A percentile compares a stretch with the other conserved stretches of the same genome.
These are phyloP conservation scores for Adansonia gregorii DNA, from an alignment of 441 rosid genomes.

Conservation along the genomic window DNA sequence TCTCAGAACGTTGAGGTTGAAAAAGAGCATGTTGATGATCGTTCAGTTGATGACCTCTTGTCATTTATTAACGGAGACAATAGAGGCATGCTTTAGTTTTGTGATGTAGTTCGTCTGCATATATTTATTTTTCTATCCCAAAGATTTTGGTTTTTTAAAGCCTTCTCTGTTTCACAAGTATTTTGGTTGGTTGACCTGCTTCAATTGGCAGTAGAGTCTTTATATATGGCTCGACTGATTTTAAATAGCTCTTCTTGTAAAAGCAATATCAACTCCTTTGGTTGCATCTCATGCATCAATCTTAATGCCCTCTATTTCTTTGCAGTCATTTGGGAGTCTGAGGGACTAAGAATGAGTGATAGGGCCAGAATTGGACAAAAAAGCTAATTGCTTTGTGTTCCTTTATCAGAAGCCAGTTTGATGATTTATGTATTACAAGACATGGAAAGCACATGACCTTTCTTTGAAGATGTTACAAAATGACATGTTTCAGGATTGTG, in stretches of 20 bases:
- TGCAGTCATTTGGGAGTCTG: conserved; percentile 18
- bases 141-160: conserved; percentile 9
- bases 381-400: not conserved
- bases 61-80: conserved; percentile 78
- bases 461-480: conserved; percentile 15
- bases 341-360: conserved; percentile 8
- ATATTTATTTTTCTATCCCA: conserved; percentile 5
- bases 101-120: not conserved
- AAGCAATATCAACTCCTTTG: conserved; percentile 3
- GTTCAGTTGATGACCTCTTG: conserved; percentile 89
- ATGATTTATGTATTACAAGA: not conserved
- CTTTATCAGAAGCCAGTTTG: conserved; percentile 21
- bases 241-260: conserved; percentile 7
- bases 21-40: conserved; percentile 75
- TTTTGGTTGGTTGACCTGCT: not conserved
- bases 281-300: conserved; percentile 10
- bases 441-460: conserved; percentile 1
- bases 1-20: conserved; percentile 68
- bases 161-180: not conserved
- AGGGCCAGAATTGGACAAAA: not conserved
- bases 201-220: not conserved
- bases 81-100: conserved; percentile 48
- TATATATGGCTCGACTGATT: not conserved
- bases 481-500: not conserved
- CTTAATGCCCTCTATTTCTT: conserved; percentile 4